A percentile compares a stretch with the other conserved stretches of the same genome.
phyloP scores from a whole-genome alignment of 805 yeast genomes.

The Maudiozyma bulderi region DNA sequence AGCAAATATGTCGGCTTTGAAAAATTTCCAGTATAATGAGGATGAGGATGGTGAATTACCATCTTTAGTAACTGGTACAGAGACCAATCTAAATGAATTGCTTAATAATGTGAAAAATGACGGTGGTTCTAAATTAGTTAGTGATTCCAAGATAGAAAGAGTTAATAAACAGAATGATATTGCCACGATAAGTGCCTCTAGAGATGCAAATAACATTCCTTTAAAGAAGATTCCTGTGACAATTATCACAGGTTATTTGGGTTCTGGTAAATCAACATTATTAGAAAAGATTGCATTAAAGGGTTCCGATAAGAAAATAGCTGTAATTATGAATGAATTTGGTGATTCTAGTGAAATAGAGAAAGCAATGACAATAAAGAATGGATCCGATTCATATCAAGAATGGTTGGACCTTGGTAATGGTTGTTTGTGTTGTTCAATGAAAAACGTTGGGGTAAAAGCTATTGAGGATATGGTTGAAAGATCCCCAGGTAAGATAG shows the following conservation, averaged over 20 bases:
- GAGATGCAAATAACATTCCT: background rate
- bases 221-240: conserved; percentile 69
- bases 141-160: conserved; percentile 21
- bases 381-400: conserved; percentile 46
- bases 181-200: background rate
- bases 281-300: conserved; percentile 62
- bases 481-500: conserved; percentile 62
- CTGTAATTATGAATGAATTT: conserved; percentile 86
- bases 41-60: conserved; percentile 30
- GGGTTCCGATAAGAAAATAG: conserved; percentile 60
- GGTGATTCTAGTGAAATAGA: conserved; percentile 89
- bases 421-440: conserved; percentile 95
- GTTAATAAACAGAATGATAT: conserved; percentile 17
- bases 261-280: conserved; percentile 88
- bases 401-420: conserved; percentile 97
- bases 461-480: conserved; percentile 85
- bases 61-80: conserved; percentile 22
- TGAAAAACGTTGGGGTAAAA: conserved; percentile 86
- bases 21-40: conserved; percentile 21
- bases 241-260: conserved; percentile 87
- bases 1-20: conserved; percentile 21
- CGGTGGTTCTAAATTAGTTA: conserved; percentile 23
- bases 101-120: conserved; percentile 17
- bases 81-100: conserved; percentile 18
- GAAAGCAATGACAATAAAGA: conserved; percentile 62